Evolutionary conservation across 2,329 filamentous ascomycete genomes (phyloP), one percentile per base, ranked within the genome.

Genomic region (Colletotrichum eremochloae): DNA sequence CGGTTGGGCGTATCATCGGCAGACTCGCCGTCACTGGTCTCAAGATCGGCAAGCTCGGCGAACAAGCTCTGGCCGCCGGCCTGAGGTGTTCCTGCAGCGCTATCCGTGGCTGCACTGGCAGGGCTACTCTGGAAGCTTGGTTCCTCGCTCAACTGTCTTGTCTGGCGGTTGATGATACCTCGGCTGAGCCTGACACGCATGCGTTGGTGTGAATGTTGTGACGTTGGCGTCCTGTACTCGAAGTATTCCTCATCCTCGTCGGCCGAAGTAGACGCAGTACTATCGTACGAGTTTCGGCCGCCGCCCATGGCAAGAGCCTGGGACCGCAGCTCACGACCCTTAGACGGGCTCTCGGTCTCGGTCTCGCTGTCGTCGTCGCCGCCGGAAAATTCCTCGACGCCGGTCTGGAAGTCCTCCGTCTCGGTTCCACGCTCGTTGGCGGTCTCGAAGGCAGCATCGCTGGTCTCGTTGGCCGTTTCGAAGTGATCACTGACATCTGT

Each of bases 361-460:
- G 95, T 97, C 60, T 93, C 85, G 4, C 83, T 86, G 75, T 95
- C 93, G 74, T 91, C 93, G 73, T 95, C 93, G 74, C 90, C 93
- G 78, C 92, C 95, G 20, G 88, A 88, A 64, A 91, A 82, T 31
- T 94, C 93, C 77, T 98, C 96, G 20, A 91, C 90, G n/a, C 94
- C 95, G 5, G 96, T 98, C 80, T 97, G 93, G 89, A 98, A 98
- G 74, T 94, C 94, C 76, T 98, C 96, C 14, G 95, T 97, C 82
- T 97, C 95, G 0, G 94, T 97, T 15, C 86, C 89, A 38, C 91
- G 90, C 81, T 98, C 96, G 77, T 97, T 94, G 33, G 89, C 90
- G 1, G 89, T 91, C 78, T 91, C 89, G 74, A 91, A 91, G 11
- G 87, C 89, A 29, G 87, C 89, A 74, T 92, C 90, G 75, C 87